phyloP scores from a whole-genome alignment of 2,329 filamentous ascomycete genomes.

The Colletotrichum cuscutae region DNA sequence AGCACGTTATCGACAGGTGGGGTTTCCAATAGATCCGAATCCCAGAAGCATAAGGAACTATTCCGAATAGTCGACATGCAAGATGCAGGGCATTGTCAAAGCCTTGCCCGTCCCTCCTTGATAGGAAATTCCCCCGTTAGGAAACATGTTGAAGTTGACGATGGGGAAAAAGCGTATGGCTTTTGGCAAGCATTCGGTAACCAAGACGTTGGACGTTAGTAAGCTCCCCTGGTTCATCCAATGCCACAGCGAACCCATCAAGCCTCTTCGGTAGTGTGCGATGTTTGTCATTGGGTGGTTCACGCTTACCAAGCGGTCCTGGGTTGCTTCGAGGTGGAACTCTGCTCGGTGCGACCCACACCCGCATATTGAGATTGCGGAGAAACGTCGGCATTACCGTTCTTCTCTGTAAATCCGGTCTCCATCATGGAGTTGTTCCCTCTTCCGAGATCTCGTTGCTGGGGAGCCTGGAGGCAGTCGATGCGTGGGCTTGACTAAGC shows the following conservation, averaged over 20 bases:
- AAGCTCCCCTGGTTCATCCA: slow-evolving; percentile 10
- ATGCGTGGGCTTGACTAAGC: slow-evolving; percentile 32
- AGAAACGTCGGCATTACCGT: background rate
- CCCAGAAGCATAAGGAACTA: background rate
- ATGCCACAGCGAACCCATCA: background rate
- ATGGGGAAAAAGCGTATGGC: too few species aligned
- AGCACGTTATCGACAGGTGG: background rate
- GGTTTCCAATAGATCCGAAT: background rate
- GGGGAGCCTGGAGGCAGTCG: background rate
- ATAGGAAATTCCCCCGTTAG: slow-evolving; percentile 6
- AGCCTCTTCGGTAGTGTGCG: background rate
- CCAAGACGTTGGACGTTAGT: slow-evolving; percentile 11
- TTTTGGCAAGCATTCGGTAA: slow-evolving; percentile 8
- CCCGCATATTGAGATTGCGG: background rate
- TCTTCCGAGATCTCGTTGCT: background rate
- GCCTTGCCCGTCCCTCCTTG: background rate
- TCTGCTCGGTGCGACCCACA: slow-evolving; percentile 12
- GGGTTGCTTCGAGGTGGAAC: slow-evolving; percentile 14
- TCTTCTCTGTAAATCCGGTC: background rate
- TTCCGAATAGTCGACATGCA: background rate
- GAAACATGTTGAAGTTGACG: background rate
- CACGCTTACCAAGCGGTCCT: background rate
- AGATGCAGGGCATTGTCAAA: background rate
- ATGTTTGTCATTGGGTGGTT: slow-evolving; percentile 7
- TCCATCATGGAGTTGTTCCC: background rate